These are phyloP conservation scores for Sporisorium iseilematis-ciliati DNA, from an alignment of 1,284 basidiomycete genomes.

Conservation along the genomic window DNA sequence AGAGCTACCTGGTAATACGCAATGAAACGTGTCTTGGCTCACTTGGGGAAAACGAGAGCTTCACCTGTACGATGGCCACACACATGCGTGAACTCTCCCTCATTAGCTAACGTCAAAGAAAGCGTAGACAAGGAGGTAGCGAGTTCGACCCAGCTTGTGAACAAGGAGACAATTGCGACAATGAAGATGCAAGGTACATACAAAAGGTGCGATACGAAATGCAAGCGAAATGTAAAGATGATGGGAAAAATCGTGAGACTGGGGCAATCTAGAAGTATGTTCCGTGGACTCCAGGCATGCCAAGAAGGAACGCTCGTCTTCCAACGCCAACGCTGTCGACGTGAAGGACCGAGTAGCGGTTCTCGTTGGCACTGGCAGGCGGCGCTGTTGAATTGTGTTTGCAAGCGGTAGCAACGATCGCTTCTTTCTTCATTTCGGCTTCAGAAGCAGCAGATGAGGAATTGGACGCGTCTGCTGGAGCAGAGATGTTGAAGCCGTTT, in stretches of 20 bases:
- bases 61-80: too few species aligned
- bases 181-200: neutral
- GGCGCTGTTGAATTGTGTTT: neutral
- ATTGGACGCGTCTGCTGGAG: neutral
- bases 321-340: conserved; percentile 52
- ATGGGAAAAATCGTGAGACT: neutral
- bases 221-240: neutral
- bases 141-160: too few species aligned
- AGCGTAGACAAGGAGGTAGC: too few species aligned
- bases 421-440: neutral
- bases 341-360: conserved; percentile 55
- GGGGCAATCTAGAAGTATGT: conserved; percentile 6
- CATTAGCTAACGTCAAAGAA: too few species aligned
- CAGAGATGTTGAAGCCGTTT: conserved; percentile 42
- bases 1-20: too few species aligned
- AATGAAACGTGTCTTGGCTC: too few species aligned
- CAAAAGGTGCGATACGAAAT: neutral
- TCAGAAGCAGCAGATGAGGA: neutral
- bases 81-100: too few species aligned
- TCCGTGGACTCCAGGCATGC: conserved; percentile 21
- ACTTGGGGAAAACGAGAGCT: too few species aligned
- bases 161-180: too few species aligned
- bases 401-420: neutral
- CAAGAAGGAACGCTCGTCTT: conserved; percentile 37
- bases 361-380: neutral